These are phyloP conservation scores for Talaromyces verruculosus DNA, from an alignment of 2,329 filamentous ascomycete species.

Conservation along the genomic window DNA sequence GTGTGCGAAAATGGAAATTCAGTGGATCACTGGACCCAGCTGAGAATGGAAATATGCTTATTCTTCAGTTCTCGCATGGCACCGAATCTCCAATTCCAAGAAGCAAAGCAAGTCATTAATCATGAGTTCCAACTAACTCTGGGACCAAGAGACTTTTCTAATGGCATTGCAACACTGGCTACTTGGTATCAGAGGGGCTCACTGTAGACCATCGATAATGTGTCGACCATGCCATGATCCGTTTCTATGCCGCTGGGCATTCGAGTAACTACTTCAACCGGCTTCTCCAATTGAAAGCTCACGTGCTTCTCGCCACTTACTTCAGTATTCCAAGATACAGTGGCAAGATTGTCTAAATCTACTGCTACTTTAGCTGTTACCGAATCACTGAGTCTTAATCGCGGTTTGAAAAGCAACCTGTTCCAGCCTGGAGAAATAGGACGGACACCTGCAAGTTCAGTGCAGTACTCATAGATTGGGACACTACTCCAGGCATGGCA, in stretches of 20 bases:
- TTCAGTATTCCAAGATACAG: background rate
- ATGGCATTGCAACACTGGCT: background rate
- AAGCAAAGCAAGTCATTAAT: background rate
- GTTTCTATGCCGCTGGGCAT: background rate
- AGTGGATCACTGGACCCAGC: background rate
- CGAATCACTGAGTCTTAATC: background rate
- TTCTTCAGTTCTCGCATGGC: background rate
- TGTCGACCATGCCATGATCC: background rate
- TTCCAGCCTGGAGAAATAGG: background rate
- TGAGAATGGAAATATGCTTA: background rate
- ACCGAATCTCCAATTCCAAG: background rate
- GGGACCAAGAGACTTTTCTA: background rate
- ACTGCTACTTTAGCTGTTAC: background rate
- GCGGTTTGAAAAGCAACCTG: background rate
- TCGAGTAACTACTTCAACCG: background rate
- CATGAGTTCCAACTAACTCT: background rate
- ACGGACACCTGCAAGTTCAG: conserved; percentile 31
- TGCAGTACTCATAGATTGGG: conserved; percentile 45
- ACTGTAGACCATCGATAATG: background rate
- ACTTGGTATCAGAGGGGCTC: background rate
- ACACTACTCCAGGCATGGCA: conserved; percentile 49
- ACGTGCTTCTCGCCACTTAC: background rate
- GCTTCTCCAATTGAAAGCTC: background rate
- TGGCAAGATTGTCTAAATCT: background rate
- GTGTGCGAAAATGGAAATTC: too few species aligned